Percentiles rank a stretch among this genome's conserved stretches.
Evolutionary conservation across 2,329 filamentous ascomycete species (phyloP).

Genomic region (Amesomyces nigricolor): DNA sequence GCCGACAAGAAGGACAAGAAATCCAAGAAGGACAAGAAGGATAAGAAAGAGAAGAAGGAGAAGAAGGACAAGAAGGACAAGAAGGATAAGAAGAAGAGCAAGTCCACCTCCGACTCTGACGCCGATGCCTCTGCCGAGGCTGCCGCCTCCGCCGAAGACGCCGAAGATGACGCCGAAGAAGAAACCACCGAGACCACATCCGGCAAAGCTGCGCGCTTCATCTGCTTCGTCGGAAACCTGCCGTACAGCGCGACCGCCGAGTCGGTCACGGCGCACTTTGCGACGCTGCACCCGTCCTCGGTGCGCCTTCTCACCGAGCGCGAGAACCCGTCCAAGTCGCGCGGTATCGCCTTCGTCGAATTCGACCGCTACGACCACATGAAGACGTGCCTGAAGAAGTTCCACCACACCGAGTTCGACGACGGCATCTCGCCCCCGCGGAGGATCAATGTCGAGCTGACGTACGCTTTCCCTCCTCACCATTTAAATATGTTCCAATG

Average conservation of each 20-base stretch:
- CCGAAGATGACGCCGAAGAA: conserved; percentile 8
- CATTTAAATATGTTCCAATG: conserved; percentile 1
- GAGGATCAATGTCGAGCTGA: conserved; percentile 89
- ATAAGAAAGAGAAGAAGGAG: conserved; percentile 26
- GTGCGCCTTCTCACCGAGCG: conserved; percentile 63
- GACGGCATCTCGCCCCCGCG: conserved; percentile 51
- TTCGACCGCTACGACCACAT: conserved; percentile 82
- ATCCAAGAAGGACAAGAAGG: conserved; percentile 23
- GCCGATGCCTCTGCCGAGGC: too few species aligned
- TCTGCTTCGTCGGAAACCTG: conserved; percentile 69
- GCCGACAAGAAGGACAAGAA: conserved; percentile 26
- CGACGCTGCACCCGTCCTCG: conserved; percentile 61
- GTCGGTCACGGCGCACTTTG: conserved; percentile 69
- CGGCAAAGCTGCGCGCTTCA: conserved; percentile 64
- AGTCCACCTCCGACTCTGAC: conserved; percentile 22
- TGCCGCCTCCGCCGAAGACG: conserved; percentile 5
- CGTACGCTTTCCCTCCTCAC: conserved; percentile 44
- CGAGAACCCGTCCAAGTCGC: conserved; percentile 42
- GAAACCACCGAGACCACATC: background rate
- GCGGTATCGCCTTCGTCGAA: conserved; percentile 76
- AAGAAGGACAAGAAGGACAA: conserved; percentile 28
- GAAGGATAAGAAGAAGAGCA: conserved; percentile 34
- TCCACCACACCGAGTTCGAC: conserved; percentile 77
- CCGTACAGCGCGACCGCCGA: conserved; percentile 73
- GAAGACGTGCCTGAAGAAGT: conserved; percentile 86